Evolutionary conservation across 139 green algal species (phyloP).

Genomic region (Zygnema circumcarinatum): DNA sequence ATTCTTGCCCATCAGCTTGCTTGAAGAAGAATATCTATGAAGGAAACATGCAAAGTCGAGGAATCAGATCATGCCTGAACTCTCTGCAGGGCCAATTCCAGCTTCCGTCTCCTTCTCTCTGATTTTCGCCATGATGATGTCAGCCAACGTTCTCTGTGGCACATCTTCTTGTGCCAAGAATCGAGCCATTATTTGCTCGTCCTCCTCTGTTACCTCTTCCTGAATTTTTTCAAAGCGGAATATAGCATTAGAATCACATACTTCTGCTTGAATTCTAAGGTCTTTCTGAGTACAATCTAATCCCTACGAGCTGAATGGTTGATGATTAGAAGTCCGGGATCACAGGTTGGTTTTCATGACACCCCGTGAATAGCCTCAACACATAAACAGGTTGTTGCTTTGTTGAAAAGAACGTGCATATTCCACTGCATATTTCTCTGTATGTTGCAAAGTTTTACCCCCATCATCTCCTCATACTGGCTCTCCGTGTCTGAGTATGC

Average conservation of each 20-base stretch:
- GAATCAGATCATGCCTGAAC: not conserved
- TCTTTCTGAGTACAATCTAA: not conserved
- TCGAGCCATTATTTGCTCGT: constrained; percentile 82
- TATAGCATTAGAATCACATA: not conserved
- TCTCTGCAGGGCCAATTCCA: not conserved
- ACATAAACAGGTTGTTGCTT: no score
- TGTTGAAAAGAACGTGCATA: no score
- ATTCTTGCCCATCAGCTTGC: no score
- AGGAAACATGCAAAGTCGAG: no score
- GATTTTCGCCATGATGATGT: constrained; percentile 89
- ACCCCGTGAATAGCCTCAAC: no score
- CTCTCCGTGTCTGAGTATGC: constrained; percentile 25
- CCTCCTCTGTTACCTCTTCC: constrained; percentile 60
- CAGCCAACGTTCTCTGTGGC: constrained; percentile 77
- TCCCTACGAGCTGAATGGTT: not conserved
- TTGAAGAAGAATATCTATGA: no score
- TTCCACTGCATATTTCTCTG: not conserved
- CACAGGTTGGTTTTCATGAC: no score
- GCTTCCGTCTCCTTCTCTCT: constrained; percentile 64
- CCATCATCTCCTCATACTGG: constrained; percentile 45
- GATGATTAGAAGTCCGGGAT: no score
- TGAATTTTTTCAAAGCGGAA: not conserved
- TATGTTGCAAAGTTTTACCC: constrained; percentile 7
- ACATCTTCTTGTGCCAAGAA: constrained; percentile 71
- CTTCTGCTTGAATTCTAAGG: not conserved